Base-by-base conservation (phyloP, 345 rosid species). In the Linum lewisii region DNA sequence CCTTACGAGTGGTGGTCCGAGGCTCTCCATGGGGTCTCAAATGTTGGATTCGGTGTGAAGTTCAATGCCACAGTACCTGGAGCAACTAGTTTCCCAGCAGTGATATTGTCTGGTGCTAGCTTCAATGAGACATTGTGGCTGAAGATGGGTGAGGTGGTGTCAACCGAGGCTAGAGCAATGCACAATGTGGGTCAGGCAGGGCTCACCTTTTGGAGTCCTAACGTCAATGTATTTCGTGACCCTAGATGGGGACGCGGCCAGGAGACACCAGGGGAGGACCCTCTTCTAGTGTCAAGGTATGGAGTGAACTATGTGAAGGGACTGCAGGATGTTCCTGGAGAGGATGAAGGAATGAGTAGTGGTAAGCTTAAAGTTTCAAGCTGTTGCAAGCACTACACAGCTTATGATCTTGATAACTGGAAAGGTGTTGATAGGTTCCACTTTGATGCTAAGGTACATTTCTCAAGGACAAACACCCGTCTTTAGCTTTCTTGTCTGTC, bases 201-300 rank as follows among this genome's bases (percentile, higher is more conserved):
- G 21, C 5, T 52, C 9, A 52, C 55, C 9, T 52, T 20, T 23
- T 52, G 55, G 55, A 81, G 84, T 24, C 91, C 91, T 2, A 78
- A 75, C 54, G 73, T 84, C 15, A 86, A 88, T 65, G 78, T 92
- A 51, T 72, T 88, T 51, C 70, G 97, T 21, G 97, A 92, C 69
- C 98, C 97, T 0, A 72, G 95, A 59, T 88, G 94, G 97, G 98
- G 95, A 15, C 73, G 89, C 1, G 90, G 93, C 38, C 98, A 86
- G 62, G 98, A 88, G 69, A 88, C 95, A n/a, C 93, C 91, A 4
- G 98, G 97, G 0, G 97, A 92, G 68, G 98, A 88, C 64, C 98
- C 98, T 0, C 77, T 86, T 3, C 23, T 88, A 14, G 86, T 88
- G 23, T 87, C 84, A 6, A 83, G 72, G 61, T 88, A 92, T 20